phyloP scores from a whole-genome alignment of 1,284 basidiomycete species.

The Sanghuangporus weigelae region DNA sequence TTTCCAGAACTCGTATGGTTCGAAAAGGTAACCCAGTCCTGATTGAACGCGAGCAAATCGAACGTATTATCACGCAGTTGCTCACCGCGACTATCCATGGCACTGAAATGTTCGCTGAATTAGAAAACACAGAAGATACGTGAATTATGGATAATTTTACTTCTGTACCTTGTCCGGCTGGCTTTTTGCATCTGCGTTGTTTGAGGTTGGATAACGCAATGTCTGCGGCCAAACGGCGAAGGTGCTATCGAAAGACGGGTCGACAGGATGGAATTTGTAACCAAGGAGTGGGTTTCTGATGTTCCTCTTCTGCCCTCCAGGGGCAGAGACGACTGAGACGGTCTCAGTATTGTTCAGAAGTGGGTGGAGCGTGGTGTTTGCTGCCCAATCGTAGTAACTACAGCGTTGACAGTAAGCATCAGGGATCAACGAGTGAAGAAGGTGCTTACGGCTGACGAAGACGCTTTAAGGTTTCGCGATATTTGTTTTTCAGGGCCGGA shows the following conservation, averaged over 20 bases:
- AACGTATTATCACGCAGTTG: slow-evolving; percentile 30
- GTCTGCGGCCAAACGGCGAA: slow-evolving; percentile 36
- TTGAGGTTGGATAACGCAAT: slow-evolving; percentile 33
- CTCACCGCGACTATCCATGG: slow-evolving; percentile 23
- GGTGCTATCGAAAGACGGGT: slow-evolving; percentile 32
- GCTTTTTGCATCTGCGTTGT: slow-evolving; percentile 24
- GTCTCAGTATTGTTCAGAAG: slow-evolving; percentile 35
- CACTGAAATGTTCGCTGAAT: neutral
- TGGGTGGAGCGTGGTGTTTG: slow-evolving; percentile 35
- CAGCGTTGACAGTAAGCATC: neutral
- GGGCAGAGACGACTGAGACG: slow-evolving; percentile 34
- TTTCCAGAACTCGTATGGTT: slow-evolving; percentile 35
- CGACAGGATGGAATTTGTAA: slow-evolving; percentile 36
- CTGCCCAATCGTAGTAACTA: slow-evolving; percentile 40
- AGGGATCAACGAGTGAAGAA: neutral
- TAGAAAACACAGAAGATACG: neutral
- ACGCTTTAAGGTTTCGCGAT: slow-evolving; percentile 33
- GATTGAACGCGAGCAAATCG: slow-evolving; percentile 34
- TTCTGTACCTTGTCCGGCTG: slow-evolving; percentile 25
- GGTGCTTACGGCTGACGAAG: slow-evolving; percentile 34
- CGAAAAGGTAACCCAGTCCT: slow-evolving; percentile 40
- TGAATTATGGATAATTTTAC: slow-evolving; percentile 21
- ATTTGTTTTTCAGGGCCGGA: slow-evolving; percentile 20
- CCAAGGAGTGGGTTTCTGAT: slow-evolving; percentile 40
- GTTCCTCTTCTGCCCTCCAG: slow-evolving; percentile 29